phyloP scores from a whole-genome alignment of 768 basidiomycete genomes.

The Suillus sp. region DNA sequence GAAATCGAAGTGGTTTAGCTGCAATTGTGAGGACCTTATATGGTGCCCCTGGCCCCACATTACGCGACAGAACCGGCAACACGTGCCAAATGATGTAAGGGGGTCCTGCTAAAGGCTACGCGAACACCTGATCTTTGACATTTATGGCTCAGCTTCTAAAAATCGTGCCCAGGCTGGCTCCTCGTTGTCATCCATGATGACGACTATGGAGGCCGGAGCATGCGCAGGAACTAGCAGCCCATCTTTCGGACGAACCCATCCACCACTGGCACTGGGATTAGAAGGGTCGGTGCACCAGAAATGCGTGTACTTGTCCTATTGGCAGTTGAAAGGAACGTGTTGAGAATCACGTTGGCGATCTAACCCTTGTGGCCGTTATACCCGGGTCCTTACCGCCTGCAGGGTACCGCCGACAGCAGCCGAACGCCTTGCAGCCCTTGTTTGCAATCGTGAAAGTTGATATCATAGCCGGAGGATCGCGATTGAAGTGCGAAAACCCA shows the following conservation, averaged over 20 bases:
- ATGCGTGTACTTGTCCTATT: not conserved
- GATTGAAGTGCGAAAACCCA: not conserved
- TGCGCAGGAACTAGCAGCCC: not conserved
- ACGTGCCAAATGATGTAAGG: conserved; percentile 16
- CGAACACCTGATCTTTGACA: conserved; percentile 2
- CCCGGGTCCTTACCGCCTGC: not conserved
- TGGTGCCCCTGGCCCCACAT: conserved; percentile 9
- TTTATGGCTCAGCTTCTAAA: not conserved
- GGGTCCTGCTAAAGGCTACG: conserved; percentile 5
- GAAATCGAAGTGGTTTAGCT: not conserved
- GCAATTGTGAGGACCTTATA: conserved; percentile 12
- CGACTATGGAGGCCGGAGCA: no score
- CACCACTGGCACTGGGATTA: not conserved
- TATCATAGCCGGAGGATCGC: not conserved
- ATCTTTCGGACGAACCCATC: not conserved
- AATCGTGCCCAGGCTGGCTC: not conserved
- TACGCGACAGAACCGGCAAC: conserved; percentile 7
- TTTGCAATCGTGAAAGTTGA: not conserved
- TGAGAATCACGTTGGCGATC: not conserved
- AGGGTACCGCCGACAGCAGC: not conserved
- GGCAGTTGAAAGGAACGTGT: conserved; percentile 1
- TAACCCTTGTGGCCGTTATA: not conserved
- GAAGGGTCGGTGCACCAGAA: not conserved
- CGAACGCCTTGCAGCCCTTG: not conserved
- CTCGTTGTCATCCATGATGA: conserved; percentile 5